Percentiles rank a stretch among this genome's conserved stretches.
Conservation (phyloP, 345 rosid species). For the Eucalyptus leucophloia region DNA sequence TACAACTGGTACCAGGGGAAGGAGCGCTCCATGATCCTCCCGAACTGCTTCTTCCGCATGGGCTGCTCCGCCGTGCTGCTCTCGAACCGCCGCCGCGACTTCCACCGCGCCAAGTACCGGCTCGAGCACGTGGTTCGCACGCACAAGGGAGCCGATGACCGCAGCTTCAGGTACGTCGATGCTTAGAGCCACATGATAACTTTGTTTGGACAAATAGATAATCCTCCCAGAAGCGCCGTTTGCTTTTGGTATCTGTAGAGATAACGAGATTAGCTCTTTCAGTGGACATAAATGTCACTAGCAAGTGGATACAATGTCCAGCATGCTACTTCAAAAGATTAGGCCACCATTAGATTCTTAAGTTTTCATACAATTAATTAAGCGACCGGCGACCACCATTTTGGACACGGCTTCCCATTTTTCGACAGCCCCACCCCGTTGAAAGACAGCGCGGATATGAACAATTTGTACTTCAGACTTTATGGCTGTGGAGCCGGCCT, state of each 20-base stretch:
- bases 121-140: slow-evolving; percentile 88
- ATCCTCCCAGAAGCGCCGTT: not conserved
- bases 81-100: slow-evolving; percentile 78
- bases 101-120: slow-evolving; percentile 61
- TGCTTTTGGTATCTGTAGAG: not conserved
- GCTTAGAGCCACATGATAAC: not conserved
- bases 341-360: not conserved
- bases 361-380: not conserved
- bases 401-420: not conserved
- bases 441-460: not conserved
- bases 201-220: not conserved
- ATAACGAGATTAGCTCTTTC: not conserved
- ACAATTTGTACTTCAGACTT: not conserved
- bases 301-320: not conserved
- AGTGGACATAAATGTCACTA: not conserved
- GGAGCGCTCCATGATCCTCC: slow-evolving; percentile 78
- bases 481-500: not conserved
- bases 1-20: slow-evolving; percentile 80
- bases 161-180: slow-evolving; percentile 68
- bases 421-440: not conserved
- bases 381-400: not conserved
- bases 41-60: slow-evolving; percentile 87
- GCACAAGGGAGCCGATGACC: slow-evolving; percentile 89
- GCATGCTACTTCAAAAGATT: not conserved
- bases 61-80: slow-evolving; percentile 79